A percentile compares a stretch with the other conserved stretches of the same genome.
Conservation (phyloP, 768 basidiomycete genomes). For the Rhodotorula graminis region DNA sequence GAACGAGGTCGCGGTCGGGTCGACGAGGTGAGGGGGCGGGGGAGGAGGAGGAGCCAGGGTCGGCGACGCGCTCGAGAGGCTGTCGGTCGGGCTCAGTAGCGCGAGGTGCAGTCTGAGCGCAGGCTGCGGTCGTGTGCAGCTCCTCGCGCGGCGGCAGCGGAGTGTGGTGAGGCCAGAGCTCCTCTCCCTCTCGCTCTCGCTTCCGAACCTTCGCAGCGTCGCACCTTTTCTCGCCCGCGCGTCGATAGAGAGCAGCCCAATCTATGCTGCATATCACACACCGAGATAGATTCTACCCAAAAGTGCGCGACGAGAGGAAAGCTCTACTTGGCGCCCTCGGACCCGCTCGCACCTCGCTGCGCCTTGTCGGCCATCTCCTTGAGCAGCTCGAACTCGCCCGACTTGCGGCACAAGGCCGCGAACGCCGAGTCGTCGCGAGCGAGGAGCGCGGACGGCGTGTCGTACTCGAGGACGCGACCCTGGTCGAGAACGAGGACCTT, state of each 20-base stretch:
- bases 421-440: constrained; percentile 58
- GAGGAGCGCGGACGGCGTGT: constrained; percentile 60
- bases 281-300: not conserved
- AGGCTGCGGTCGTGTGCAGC: too few relatives aligned
- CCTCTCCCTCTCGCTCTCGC: too few relatives aligned
- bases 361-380: constrained; percentile 33
- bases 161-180: too few relatives aligned
- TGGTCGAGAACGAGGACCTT: constrained; percentile 54
- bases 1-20: not conserved
- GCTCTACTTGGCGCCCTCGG: too few relatives aligned
- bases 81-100: too few relatives aligned
- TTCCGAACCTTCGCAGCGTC: not conserved
- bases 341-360: not conserved
- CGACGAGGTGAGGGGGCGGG: not conserved
- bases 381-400: constrained; percentile 38
- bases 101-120: too few relatives aligned
- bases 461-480: constrained; percentile 72
- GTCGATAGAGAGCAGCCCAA: too few relatives aligned
- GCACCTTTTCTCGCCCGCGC: too few relatives aligned
- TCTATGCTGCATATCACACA: too few relatives aligned
- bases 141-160: too few relatives aligned
- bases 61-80: not conserved
- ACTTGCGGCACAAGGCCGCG: constrained; percentile 40
- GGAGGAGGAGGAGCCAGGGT: not conserved
- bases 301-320: too few relatives aligned